Evolutionary conservation across 257 asterid genomes (phyloP).

Genomic region (Anisodus tanguticus): DNA sequence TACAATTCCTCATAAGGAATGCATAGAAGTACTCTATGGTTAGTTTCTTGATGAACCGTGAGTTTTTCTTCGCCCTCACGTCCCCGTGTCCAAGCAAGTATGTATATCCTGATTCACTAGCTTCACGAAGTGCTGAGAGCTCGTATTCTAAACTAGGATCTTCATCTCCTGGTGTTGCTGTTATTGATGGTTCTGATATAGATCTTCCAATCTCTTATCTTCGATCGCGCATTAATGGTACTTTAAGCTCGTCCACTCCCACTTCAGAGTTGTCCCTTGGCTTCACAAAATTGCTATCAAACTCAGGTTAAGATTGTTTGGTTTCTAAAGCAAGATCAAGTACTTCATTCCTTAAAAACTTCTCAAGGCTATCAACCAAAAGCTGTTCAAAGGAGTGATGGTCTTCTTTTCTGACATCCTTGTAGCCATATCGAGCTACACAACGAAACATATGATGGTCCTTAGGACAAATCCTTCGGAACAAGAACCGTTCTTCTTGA

Average conservation of each 20-base stretch:
- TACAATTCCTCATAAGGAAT: constrained; percentile 85
- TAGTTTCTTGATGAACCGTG: constrained; percentile 78
- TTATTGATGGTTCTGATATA: constrained; percentile 50
- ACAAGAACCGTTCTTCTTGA: constrained; percentile 82
- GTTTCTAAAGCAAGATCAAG: constrained; percentile 69
- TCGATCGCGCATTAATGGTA: constrained; percentile 62
- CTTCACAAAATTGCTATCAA: constrained; percentile 50
- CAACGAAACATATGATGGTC: constrained; percentile 96
- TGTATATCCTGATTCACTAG: constrained; percentile 78
- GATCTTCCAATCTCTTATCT: constrained; percentile 33
- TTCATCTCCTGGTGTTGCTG: constrained; percentile 58
- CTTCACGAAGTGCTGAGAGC: constrained; percentile 77
- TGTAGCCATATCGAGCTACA: constrained; percentile 90
- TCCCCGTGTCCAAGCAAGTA: constrained; percentile 89
- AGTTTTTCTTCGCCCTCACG: constrained; percentile 81
- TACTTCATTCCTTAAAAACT: constrained; percentile 77
- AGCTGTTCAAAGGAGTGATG: constrained; percentile 83
- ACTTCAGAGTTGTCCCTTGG: constrained; percentile 46
- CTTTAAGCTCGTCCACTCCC: constrained; percentile 47
- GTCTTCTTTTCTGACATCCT: constrained; percentile 87
- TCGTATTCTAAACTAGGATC: constrained; percentile 88
- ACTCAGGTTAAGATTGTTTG: constrained; percentile 37
- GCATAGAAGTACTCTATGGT: constrained; percentile 82
- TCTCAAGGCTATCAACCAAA: constrained; percentile 77
- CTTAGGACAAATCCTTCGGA: constrained; percentile 81